A percentile compares a stretch with the other conserved stretches of the same genome.
phyloP scores from a whole-genome alignment of 169 alveolate species.

The Ichthyophthirius multifiliis region DNA sequence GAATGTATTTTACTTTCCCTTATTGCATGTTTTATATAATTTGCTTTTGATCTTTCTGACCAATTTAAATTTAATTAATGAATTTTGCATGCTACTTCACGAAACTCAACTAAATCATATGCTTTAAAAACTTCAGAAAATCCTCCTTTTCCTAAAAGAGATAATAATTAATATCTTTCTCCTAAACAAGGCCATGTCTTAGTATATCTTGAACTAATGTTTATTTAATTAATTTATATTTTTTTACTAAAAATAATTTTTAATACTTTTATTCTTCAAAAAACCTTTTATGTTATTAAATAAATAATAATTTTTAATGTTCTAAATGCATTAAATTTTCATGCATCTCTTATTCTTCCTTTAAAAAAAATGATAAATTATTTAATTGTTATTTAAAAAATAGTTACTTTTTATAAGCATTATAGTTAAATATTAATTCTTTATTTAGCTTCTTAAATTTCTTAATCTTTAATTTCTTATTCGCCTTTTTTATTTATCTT shows the following conservation, averaged over 20 bases:
- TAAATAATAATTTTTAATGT: too few species aligned
- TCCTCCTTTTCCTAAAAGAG: slow-evolving; percentile 88
- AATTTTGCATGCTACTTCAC: slow-evolving; percentile 75
- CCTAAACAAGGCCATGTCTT: slow-evolving; percentile 42
- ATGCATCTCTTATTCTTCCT: too few species aligned
- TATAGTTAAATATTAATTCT: background rate
- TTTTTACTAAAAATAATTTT: too few species aligned
- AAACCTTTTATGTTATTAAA: too few species aligned
- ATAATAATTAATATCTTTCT: slow-evolving; percentile 63
- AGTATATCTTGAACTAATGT: background rate
- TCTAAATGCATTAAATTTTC: too few species aligned
- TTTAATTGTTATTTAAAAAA: background rate
- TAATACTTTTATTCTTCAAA: too few species aligned
- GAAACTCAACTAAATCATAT: slow-evolving; percentile 71
- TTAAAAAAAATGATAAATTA: too few species aligned
- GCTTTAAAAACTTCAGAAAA: slow-evolving; percentile 89
- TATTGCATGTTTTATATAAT: slow-evolving; percentile 87
- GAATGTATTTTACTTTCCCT: slow-evolving; percentile 87
- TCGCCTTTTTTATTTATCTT: background rate
- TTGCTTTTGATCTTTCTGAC: slow-evolving; percentile 80
- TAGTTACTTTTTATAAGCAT: background rate
- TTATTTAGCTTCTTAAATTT: background rate
- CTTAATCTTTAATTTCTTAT: background rate
- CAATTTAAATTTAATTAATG: slow-evolving; percentile 85
- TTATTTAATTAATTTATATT: too few species aligned